Base-by-base conservation (phyloP, 2,329 filamentous ascomycete genomes). In the Hortaea sp. region DNA sequence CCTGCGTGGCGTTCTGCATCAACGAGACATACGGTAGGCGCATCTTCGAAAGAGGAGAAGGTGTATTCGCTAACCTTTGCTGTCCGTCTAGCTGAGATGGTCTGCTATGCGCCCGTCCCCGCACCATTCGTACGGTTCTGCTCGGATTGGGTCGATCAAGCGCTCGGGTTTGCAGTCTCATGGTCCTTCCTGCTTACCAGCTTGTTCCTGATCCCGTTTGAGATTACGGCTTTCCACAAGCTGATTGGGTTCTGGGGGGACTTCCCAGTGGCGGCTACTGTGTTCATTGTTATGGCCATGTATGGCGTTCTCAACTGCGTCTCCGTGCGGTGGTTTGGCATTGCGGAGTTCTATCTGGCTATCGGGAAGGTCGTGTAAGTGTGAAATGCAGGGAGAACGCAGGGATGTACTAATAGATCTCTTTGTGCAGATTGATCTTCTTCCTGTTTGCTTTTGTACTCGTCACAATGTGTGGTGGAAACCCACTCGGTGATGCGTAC, bases 91-190 rank as follows among this genome's bases (percentile, higher is more conserved):
- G 79, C 79, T 13, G 79, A 84, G 61, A 83, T 83, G 79, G 72
- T 69, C 28, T 69, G 71, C 38, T 75, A 74, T 51, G 77, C 80
- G 70, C 79, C 79, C 34, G 70, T 82, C 39, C 73, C 71, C 27
- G 77, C 78, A 7, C 41, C 44, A 3, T 83, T 82, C 59, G 74
- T 83, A 51, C 78, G 80, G 48, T 71, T 82, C 55, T 78, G 78
- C 3, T 78, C 78, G 29, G 69, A 78, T 53, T 84, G 78, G 75
- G 77, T 78, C 9, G 80, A 84, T 59, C 78, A 82, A 10, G 71
- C 79, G 7, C 67, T 78, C 20, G 78, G 79, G 29, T 82, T 82
- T 56, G 64, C 67, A 43, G 67, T 63, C 34, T 20, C 38, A 28
- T 72, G 69, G 69, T 74, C 72, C 49, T 69, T 74, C 53, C 72